Percentiles rank a stretch among this genome's conserved stretches.
Evolutionary conservation across 2,329 filamentous ascomycete genomes (phyloP).

Genomic region (Keithomyces neogunnii): DNA sequence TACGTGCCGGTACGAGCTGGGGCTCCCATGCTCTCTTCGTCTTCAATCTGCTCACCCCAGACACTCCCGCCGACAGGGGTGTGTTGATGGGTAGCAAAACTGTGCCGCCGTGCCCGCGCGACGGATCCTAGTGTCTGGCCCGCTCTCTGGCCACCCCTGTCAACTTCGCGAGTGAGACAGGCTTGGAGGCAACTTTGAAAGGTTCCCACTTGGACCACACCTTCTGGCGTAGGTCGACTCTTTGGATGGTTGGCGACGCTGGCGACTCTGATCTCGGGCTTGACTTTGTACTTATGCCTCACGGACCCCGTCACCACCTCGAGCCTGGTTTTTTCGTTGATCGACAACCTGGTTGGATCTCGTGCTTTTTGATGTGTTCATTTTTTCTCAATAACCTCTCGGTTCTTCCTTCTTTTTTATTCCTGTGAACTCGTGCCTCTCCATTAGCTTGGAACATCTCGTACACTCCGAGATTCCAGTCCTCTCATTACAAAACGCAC

Average conservation of each 20-base stretch:
- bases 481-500: slow-evolving; percentile 29
- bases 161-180: slow-evolving; percentile 43
- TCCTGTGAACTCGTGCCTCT: slow-evolving; percentile 19
- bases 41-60: slow-evolving; percentile 10
- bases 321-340: slow-evolving; percentile 32
- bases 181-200: slow-evolving; percentile 22
- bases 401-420: slow-evolving; percentile 39
- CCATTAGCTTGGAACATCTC: slow-evolving; percentile 32
- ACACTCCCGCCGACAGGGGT: slow-evolving; percentile 7
- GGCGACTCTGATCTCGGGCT: slow-evolving; percentile 30
- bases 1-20: slow-evolving; percentile 6
- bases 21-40: slow-evolving; percentile 6
- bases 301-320: slow-evolving; percentile 33
- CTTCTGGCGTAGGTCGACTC: slow-evolving; percentile 9
- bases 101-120: slow-evolving; percentile 9
- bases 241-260: slow-evolving; percentile 7
- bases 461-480: slow-evolving; percentile 25
- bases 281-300: slow-evolving; percentile 40
- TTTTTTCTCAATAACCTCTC: slow-evolving; percentile 34
- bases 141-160: slow-evolving; percentile 20
- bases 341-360: slow-evolving; percentile 39
- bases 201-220: slow-evolving; percentile 13
- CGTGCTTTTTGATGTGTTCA: slow-evolving; percentile 30
- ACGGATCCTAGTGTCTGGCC: slow-evolving; percentile 10
- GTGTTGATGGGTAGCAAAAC: slow-evolving; percentile 3